Conservation (phyloP, 805 yeast species). For the Nakazawaea ambrosiae region DNA sequence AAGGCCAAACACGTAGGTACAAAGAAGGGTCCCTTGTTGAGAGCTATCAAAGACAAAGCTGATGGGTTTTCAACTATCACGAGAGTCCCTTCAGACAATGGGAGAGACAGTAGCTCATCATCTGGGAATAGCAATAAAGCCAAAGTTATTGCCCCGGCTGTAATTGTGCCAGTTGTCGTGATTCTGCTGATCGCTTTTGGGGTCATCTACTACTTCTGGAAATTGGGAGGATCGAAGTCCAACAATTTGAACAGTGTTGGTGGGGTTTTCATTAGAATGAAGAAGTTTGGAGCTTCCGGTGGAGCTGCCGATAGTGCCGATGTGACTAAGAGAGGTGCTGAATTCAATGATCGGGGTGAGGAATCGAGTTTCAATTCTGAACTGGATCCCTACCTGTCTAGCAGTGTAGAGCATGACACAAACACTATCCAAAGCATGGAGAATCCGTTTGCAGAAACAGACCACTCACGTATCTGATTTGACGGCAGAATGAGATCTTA, state of each 20-base stretch:
- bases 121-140: conserved; percentile 12
- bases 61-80: conserved; percentile 25
- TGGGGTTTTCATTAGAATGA: too few relatives aligned
- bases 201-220: conserved; percentile 25
- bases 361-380: too few relatives aligned
- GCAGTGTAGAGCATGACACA: too few relatives aligned
- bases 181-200: conserved; percentile 21
- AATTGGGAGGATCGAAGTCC: too few relatives aligned
- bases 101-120: conserved; percentile 12
- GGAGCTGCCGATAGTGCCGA: too few relatives aligned
- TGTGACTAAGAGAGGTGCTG: too few relatives aligned
- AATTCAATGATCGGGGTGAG: too few relatives aligned
- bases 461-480: too few relatives aligned
- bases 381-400: conserved; percentile 2
- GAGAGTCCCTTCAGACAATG: conserved; percentile 35
- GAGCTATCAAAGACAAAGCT: conserved; percentile 24
- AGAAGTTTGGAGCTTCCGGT: conserved; percentile 13
- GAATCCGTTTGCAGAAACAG: too few relatives aligned
- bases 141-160: conserved; percentile 33
- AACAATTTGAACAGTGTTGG: too few relatives aligned
- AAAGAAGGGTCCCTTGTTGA: conserved; percentile 31
- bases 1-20: conserved; percentile 31
- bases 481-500: too few relatives aligned
- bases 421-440: too few relatives aligned
- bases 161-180: conserved; percentile 33